A percentile compares a stretch with the other conserved stretches of the same genome.
phyloP scores from a whole-genome alignment of 768 basidiomycete species.

The Hygrophorus russula region DNA sequence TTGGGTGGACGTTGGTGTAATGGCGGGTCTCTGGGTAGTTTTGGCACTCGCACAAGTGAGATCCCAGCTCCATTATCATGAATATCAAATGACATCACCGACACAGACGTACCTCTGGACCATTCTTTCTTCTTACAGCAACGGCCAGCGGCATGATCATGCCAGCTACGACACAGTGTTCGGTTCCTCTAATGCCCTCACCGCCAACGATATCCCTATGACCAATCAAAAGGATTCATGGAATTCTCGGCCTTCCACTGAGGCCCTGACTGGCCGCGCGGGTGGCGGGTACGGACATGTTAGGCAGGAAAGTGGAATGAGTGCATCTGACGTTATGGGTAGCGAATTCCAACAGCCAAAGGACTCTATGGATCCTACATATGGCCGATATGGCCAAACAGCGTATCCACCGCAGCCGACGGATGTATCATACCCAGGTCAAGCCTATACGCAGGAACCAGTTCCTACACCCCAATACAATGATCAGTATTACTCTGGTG shows the following conservation, averaged over 20 bases:
- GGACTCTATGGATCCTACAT: constrained; percentile 21
- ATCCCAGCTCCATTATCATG: constrained; percentile 1
- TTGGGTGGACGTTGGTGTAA: constrained; percentile 87
- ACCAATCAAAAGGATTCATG: constrained; percentile 58
- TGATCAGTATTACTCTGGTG: constrained; percentile 18
- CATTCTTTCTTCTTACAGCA: constrained; percentile 48
- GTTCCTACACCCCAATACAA: constrained; percentile 27
- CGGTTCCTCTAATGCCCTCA: constrained; percentile 41
- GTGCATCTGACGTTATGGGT: constrained; percentile 43
- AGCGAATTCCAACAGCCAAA: constrained; percentile 36
- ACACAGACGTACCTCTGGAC: constrained; percentile 37
- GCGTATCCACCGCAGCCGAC: constrained; percentile 1
- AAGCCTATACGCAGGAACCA: constrained; percentile 28
- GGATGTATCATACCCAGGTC: constrained; percentile 12
- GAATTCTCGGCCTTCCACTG: constrained; percentile 46
- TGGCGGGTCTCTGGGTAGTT: constrained; percentile 81
- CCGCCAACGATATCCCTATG: constrained; percentile 47
- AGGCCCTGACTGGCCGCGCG: constrained; percentile 13
- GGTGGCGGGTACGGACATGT: constrained; percentile 33
- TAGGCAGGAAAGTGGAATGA: constrained; percentile 41
- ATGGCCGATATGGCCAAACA: constrained; percentile 6
- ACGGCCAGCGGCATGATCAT: constrained; percentile 69
- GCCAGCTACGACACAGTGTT: constrained; percentile 68
- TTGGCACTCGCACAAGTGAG: constrained; percentile 69
- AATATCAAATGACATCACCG: constrained; percentile 3